These are phyloP conservation scores for Nigrospora oryzae DNA, from an alignment of 2,329 filamentous ascomycete genomes.

Conservation along the genomic window DNA sequence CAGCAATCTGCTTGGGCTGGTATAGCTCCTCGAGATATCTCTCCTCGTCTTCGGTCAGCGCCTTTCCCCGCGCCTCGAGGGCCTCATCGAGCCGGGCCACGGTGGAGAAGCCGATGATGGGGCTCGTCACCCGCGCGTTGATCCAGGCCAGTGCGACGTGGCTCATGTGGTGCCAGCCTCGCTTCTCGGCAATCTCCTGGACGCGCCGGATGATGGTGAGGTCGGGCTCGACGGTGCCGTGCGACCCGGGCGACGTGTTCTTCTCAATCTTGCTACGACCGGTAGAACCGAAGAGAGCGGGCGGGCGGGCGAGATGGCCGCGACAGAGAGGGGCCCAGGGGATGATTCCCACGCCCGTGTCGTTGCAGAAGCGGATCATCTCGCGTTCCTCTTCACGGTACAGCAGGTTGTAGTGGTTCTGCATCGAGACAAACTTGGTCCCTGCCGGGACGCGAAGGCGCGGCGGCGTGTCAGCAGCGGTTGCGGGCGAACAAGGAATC, in stretches of 20 bases:
- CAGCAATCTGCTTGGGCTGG: constrained; percentile 37
- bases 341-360: constrained; percentile 29
- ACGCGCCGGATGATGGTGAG: constrained; percentile 39
- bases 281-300: constrained; percentile 18
- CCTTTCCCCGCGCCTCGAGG: constrained; percentile 33
- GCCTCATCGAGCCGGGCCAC: constrained; percentile 54
- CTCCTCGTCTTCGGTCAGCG: constrained; percentile 49
- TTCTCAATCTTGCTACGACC: constrained; percentile 27
- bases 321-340: constrained; percentile 31
- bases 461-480: background rate
- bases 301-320: constrained; percentile 25
- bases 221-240: constrained; percentile 22
- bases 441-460: constrained; percentile 20
- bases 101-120: constrained; percentile 54
- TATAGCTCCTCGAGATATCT: constrained; percentile 56
- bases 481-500: background rate
- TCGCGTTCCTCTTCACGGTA: constrained; percentile 55
- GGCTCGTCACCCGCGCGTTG: constrained; percentile 41
- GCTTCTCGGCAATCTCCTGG: constrained; percentile 49
- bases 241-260: constrained; percentile 20
- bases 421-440: constrained; percentile 55
- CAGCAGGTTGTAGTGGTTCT: constrained; percentile 50
- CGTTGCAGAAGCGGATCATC: constrained; percentile 32
- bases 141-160: constrained; percentile 59
- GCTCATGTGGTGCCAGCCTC: constrained; percentile 51